Evolutionary conservation across 176 grass and related monocot species (phyloP).

Genomic region (Raddia guianensis): DNA sequence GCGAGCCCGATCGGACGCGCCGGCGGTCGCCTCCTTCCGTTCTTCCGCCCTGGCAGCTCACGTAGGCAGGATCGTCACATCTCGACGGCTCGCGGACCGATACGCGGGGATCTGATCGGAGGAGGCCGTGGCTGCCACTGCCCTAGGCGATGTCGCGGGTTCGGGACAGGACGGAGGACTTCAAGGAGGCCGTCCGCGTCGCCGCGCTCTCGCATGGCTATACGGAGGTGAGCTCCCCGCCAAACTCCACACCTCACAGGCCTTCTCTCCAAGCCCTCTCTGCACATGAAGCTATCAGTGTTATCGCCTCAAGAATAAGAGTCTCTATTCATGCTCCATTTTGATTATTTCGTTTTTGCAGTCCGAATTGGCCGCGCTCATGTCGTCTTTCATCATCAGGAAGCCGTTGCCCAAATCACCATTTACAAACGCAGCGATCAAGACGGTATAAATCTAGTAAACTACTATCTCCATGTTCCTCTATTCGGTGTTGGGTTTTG

Average conservation of each 20-base stretch:
- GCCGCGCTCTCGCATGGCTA: conserved; percentile 66
- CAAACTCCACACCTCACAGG: not conserved
- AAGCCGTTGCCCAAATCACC: conserved; percentile 61
- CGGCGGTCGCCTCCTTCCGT: no score
- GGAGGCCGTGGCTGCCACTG: conserved; percentile 14
- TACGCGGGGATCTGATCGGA: conserved; percentile 40
- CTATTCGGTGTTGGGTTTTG: not conserved
- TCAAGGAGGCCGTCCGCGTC: conserved; percentile 69
- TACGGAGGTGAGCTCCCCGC: conserved; percentile 55
- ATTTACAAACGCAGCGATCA: conserved; percentile 81
- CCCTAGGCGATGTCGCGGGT: conserved; percentile 64
- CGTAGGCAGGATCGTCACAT: not conserved
- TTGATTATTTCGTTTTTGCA: conserved; percentile 34
- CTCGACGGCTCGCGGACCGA: not conserved
- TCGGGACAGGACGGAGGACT: conserved; percentile 84
- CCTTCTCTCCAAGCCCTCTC: not conserved
- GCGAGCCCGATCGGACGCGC: not conserved
- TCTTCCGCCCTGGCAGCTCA: not conserved
- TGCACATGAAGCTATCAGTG: not conserved
- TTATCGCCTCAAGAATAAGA: not conserved
- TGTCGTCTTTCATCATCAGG: conserved; percentile 88
- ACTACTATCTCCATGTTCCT: not conserved
- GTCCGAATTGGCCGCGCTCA: conserved; percentile 71
- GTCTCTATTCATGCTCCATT: not conserved
- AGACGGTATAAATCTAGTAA: conserved; percentile 59